Conservation (phyloP, 805 yeast genomes). For the Saccharomyces mikatae region DNA sequence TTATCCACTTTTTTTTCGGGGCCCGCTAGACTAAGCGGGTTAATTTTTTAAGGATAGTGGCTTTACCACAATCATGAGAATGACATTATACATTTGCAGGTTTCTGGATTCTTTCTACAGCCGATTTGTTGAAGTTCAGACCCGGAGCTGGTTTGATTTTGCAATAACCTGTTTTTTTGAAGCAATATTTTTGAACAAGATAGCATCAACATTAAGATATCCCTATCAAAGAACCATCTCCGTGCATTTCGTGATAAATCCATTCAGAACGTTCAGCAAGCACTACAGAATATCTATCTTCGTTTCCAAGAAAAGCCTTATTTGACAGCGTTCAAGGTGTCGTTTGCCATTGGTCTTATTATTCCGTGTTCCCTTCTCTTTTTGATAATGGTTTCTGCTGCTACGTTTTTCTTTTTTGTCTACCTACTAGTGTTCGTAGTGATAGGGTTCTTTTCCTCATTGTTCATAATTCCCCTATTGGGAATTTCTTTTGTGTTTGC, state of each 20-base stretch:
- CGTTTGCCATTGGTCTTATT: constrained; percentile 3
- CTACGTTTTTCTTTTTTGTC: constrained; percentile 16
- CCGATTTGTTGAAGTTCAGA: not conserved
- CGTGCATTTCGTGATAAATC: not conserved
- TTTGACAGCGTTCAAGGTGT: not conserved
- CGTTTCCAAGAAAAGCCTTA: not conserved
- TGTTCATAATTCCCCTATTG: constrained; percentile 25
- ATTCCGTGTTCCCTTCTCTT: constrained; percentile 9
- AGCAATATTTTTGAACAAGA: not conserved
- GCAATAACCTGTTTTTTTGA: not conserved
- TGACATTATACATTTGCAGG: not conserved
- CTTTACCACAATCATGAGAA: not conserved
- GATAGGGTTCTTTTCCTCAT: constrained; percentile 16
- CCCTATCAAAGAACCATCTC: not conserved
- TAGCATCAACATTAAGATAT: not conserved
- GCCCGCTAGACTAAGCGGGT: not conserved
- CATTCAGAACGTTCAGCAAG: not conserved
- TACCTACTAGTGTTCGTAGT: constrained; percentile 19
- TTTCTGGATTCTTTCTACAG: not conserved
- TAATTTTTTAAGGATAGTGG: not conserved
- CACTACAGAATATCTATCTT: not conserved
- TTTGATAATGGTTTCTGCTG: constrained; percentile 17
- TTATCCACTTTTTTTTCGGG: not conserved
- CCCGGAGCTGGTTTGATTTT: not conserved
- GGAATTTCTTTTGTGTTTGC: constrained; percentile 24